Evolutionary conservation across 495 filamentous ascomycete species (phyloP).

Genomic region (Hyaloscypha hepaticicola): DNA sequence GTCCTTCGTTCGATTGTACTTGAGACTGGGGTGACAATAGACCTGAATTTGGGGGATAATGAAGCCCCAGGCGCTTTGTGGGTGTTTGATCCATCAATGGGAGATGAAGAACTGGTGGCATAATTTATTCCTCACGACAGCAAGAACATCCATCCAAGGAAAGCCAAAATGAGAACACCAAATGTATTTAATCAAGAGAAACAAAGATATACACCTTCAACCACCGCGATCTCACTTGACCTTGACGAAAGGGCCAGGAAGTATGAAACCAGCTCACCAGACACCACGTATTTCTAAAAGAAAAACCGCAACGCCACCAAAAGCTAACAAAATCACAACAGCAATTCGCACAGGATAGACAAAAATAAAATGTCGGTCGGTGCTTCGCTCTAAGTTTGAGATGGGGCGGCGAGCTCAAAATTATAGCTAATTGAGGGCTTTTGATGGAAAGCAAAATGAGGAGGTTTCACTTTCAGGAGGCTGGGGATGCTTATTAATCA

Average conservation of each 20-base stretch:
- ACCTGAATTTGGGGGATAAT: conserved; percentile 3
- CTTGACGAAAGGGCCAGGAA: background rate
- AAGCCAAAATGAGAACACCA: conserved; percentile 10
- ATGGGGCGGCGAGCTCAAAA: conserved; percentile 2
- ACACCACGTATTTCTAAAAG: background rate
- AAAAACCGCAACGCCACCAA: background rate
- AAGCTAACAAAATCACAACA: background rate
- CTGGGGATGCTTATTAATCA: conserved; percentile 12
- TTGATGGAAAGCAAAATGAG: background rate
- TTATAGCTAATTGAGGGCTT: conserved; percentile 28
- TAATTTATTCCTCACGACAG: background rate
- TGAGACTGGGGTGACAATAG: conserved; percentile 1
- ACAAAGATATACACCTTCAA: conserved; percentile 1
- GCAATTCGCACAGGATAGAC: background rate
- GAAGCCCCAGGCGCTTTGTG: conserved; percentile 18
- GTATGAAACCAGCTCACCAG: background rate
- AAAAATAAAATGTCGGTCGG: background rate
- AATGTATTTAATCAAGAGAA: background rate
- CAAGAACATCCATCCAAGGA: background rate
- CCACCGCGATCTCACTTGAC: background rate
- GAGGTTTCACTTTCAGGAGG: conserved; percentile 4
- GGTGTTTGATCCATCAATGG: conserved; percentile 4
- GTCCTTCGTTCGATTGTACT: conserved; percentile 1
- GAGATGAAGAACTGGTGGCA: conserved; percentile 12
- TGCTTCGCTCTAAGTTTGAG: background rate